Conservation (phyloP, 257 asterid species). For the Jacaranda mimosifolia region DNA sequence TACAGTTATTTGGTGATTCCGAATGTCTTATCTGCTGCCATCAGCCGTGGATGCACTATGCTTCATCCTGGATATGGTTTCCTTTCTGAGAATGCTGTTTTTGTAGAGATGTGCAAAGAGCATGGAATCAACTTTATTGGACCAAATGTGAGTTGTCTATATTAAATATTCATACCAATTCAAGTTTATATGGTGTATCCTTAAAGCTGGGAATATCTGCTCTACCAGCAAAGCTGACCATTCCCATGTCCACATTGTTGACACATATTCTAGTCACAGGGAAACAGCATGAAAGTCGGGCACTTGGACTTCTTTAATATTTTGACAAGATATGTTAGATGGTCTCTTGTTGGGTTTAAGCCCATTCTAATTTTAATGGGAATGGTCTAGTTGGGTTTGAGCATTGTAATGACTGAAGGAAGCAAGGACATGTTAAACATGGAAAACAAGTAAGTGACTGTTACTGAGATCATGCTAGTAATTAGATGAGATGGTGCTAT, state of each 20-base stretch:
- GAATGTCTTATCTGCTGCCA: conserved; percentile 94
- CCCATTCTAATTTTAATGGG: background rate
- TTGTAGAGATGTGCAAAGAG: conserved; percentile 94
- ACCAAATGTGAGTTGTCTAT: conserved; percentile 76
- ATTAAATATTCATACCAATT: conserved; percentile 8
- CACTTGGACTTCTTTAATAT: conserved; percentile 15
- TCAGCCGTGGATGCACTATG: conserved; percentile 91
- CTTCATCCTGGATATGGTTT: conserved; percentile 99
- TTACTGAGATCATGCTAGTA: background rate
- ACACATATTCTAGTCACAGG: conserved; percentile 5
- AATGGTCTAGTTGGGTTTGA: conserved; percentile 12
- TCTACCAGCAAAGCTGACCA: conserved; percentile 22
- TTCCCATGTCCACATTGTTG: conserved; percentile 6
- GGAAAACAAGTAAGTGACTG: conserved; percentile 5
- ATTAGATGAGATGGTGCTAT: background rate
- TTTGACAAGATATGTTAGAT: conserved; percentile 5
- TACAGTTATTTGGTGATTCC: conserved; percentile 84
- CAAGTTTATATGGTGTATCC: conserved; percentile 14
- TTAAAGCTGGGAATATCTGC: conserved; percentile 14
- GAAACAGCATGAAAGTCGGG: conserved; percentile 16
- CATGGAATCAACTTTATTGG: conserved; percentile 96
- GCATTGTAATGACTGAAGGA: conserved; percentile 6
- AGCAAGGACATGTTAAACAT: conserved; percentile 23
- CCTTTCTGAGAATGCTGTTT: conserved; percentile 94
- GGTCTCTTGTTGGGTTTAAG: conserved; percentile 6